phyloP scores from a whole-genome alignment of 176 grass and related monocot genomes.

The Triticum turgidum region DNA sequence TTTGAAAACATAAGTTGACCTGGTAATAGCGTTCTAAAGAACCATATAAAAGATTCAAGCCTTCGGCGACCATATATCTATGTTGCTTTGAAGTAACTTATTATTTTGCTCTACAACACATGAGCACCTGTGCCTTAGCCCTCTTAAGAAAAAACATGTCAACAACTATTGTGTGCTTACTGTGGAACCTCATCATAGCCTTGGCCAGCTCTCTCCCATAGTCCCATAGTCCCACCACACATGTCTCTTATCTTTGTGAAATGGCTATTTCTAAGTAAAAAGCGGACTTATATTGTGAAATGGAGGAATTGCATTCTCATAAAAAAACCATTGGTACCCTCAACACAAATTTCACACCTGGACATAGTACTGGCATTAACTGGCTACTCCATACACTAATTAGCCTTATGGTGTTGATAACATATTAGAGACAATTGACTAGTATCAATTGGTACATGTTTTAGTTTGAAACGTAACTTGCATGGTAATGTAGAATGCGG shows the following conservation, averaged over 20 bases:
- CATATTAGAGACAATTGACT: background rate
- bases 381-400: background rate
- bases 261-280: background rate
- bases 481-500: background rate
- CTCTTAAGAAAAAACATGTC: background rate
- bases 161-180: background rate
- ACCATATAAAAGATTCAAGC: background rate
- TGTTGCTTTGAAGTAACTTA: slow-evolving; percentile 6
- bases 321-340: background rate
- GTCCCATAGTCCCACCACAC: background rate
- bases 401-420: background rate
- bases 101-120: slow-evolving; percentile 6
- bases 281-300: background rate
- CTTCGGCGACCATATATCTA: background rate
- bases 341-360: background rate
- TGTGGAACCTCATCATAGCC: slow-evolving; percentile 4
- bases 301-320: background rate
- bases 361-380: background rate
- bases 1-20: slow-evolving; percentile 12
- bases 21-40: slow-evolving; percentile 2
- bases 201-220: background rate
- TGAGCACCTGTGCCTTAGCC: background rate
- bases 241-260: background rate
- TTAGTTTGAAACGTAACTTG: background rate
- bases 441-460: background rate